phyloP scores from a whole-genome alignment of 2,329 filamentous ascomycete genomes.

The Colletotrichum higginsianum region DNA sequence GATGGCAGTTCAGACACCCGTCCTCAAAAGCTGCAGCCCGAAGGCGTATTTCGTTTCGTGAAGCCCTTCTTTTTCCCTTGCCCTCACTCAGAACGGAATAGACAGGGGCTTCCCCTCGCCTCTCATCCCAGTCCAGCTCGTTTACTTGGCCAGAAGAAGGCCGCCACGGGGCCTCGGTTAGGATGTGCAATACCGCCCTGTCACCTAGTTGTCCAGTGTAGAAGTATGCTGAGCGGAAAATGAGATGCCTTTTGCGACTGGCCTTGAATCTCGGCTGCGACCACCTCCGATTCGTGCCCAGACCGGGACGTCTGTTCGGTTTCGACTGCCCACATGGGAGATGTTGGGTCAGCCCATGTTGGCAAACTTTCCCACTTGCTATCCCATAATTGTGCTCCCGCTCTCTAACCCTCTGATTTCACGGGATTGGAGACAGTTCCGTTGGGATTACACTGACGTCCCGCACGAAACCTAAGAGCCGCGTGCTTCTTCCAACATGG shows the following conservation, averaged over 20 bases:
- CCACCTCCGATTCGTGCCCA: neutral
- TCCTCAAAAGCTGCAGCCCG: conserved; percentile 17
- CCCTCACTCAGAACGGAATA: neutral
- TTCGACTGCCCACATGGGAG: neutral
- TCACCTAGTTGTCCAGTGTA: neutral
- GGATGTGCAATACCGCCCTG: neutral
- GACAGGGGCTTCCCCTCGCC: neutral
- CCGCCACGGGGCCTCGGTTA: neutral
- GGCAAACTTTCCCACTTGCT: neutral
- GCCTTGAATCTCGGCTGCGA: neutral
- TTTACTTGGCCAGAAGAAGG: neutral
- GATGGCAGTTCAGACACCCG: conserved; percentile 34
- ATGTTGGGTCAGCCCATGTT: neutral
- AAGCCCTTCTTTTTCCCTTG: neutral
- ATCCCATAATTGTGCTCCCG: conserved; percentile 1
- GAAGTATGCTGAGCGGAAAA: neutral
- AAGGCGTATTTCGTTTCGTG: conserved; percentile 1
- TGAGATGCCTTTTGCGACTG: neutral
- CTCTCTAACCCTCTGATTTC: too few relatives aligned
- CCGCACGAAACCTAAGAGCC: too few relatives aligned
- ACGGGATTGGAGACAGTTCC: too few relatives aligned
- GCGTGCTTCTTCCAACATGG: neutral
- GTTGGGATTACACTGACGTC: too few relatives aligned
- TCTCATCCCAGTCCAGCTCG: neutral
- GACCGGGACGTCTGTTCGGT: neutral